Conservation (phyloP, 768 basidiomycete genomes). For the Daedaleopsis sinensis region DNA sequence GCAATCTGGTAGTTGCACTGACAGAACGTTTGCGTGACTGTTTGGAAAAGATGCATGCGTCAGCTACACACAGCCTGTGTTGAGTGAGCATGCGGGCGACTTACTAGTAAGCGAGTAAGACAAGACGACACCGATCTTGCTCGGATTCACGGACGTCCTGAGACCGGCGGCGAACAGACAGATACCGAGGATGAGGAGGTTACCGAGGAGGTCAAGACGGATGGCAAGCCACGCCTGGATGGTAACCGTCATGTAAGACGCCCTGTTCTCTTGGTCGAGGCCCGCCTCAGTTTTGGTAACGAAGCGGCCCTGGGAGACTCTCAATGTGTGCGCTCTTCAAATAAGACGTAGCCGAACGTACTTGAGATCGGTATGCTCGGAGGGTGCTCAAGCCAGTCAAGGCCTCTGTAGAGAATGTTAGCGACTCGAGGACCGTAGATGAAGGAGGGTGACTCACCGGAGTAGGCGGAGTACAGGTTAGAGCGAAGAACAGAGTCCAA, state of each 20-base stretch:
- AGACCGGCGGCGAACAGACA: slow-evolving; percentile 69
- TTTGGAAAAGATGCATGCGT: background rate
- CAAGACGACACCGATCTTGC: slow-evolving; percentile 53
- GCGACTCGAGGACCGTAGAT: background rate
- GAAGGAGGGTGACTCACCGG: slow-evolving; percentile 39
- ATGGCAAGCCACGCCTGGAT: slow-evolving; percentile 69
- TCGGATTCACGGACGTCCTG: slow-evolving; percentile 54
- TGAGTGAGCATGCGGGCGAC: slow-evolving; percentile 22
- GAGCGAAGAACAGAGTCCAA: slow-evolving; percentile 67
- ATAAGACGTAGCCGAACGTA: background rate
- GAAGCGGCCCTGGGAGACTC: slow-evolving; percentile 43
- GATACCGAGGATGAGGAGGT: slow-evolving; percentile 70
- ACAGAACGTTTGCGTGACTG: slow-evolving; percentile 60
- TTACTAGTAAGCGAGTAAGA: slow-evolving; percentile 44
- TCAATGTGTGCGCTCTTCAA: background rate
- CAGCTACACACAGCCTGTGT: background rate
- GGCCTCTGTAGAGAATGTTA: slow-evolving; percentile 43
- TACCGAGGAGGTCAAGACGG: slow-evolving; percentile 67
- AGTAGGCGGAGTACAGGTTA: slow-evolving; percentile 56
- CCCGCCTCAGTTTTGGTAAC: slow-evolving; percentile 53
- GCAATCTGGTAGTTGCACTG: slow-evolving; percentile 23
- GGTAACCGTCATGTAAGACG: slow-evolving; percentile 64
- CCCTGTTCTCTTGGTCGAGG: slow-evolving; percentile 61
- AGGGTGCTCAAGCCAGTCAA: slow-evolving; percentile 68
- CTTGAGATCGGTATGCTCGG: slow-evolving; percentile 58